Percentiles rank a stretch among this genome's conserved stretches.
Evolutionary conservation across 495 filamentous ascomycete genomes (phyloP).

Genomic region (Extremus antarcticus): DNA sequence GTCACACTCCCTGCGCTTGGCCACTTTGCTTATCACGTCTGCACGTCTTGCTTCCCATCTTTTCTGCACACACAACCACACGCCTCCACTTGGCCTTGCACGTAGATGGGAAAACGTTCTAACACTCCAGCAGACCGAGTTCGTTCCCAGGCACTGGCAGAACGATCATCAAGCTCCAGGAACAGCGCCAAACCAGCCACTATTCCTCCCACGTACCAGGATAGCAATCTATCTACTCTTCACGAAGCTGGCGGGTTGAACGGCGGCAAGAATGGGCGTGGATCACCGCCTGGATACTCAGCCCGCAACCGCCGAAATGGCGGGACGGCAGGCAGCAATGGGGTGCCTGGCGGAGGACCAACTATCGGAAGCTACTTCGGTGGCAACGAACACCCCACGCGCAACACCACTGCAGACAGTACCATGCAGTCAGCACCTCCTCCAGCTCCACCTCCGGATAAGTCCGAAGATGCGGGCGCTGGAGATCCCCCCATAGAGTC

Average conservation of each 20-base stretch:
- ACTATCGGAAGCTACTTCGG: conserved; percentile 9
- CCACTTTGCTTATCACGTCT: neutral
- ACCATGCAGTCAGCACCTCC: conserved; percentile 28
- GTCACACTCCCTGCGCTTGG: neutral
- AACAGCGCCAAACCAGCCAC: neutral
- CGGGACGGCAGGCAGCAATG: neutral
- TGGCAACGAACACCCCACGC: conserved; percentile 16
- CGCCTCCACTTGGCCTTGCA: conserved; percentile 5
- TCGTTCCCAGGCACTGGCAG: conserved; percentile 4
- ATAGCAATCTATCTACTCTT: neutral
- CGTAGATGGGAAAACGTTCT: conserved; percentile 57
- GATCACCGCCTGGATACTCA: conserved; percentile 9
- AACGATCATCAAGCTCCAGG: neutral
- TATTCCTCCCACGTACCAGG: neutral
- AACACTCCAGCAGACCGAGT: conserved; percentile 24
- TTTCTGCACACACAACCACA: neutral
- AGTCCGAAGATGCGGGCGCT: conserved; percentile 38
- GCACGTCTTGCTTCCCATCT: neutral
- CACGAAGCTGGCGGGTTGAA: conserved; percentile 17
- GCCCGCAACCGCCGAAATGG: neutral
- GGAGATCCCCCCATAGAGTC: conserved; percentile 37
- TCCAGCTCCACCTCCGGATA: conserved; percentile 43
- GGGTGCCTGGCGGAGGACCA: conserved; percentile 9
- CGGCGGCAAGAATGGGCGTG: conserved; percentile 10
- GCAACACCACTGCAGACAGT: conserved; percentile 28